These are phyloP conservation scores for Stramenopiles sp. DNA, from an alignment of 352 stramenopile genomes.

Conservation along the genomic window DNA sequence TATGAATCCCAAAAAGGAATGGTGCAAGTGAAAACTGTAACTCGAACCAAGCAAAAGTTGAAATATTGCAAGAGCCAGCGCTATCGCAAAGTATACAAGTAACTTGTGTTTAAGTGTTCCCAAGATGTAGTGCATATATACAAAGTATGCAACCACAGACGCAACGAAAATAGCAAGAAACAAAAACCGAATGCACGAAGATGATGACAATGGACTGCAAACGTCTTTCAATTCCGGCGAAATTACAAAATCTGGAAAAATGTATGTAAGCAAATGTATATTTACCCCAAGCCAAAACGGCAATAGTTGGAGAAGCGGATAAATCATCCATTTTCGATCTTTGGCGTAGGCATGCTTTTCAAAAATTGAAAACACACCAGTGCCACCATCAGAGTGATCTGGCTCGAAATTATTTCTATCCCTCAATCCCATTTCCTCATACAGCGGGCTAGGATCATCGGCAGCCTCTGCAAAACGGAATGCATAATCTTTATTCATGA, in stretches of 20 bases:
- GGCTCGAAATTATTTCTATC: not conserved
- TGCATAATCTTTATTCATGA: not conserved
- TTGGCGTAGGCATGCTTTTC: not conserved
- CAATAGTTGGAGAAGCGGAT: not conserved
- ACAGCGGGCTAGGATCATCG: not conserved
- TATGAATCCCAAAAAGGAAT: not conserved
- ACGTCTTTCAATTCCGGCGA: not conserved
- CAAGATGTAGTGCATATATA: not conserved
- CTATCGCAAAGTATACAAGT: not conserved
- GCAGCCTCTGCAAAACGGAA: not conserved
- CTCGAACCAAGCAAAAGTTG: not conserved
- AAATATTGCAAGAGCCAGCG: not conserved
- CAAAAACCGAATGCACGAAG: not conserved
- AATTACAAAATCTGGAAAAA: not conserved
- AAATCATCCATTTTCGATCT: not conserved
- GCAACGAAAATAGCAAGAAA: not conserved
- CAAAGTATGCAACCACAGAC: not conserved
- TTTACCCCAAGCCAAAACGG: not conserved
- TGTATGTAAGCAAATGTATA: not conserved
- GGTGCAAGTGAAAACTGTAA: not conserved
- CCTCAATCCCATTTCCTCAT: not conserved
- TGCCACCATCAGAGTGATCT: not conserved
- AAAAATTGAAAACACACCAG: not conserved
- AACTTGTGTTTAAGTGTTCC: not conserved
- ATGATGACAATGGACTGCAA: not conserved